phyloP scores from a whole-genome alignment of 495 filamentous ascomycete genomes.

The Podospora australis region DNA sequence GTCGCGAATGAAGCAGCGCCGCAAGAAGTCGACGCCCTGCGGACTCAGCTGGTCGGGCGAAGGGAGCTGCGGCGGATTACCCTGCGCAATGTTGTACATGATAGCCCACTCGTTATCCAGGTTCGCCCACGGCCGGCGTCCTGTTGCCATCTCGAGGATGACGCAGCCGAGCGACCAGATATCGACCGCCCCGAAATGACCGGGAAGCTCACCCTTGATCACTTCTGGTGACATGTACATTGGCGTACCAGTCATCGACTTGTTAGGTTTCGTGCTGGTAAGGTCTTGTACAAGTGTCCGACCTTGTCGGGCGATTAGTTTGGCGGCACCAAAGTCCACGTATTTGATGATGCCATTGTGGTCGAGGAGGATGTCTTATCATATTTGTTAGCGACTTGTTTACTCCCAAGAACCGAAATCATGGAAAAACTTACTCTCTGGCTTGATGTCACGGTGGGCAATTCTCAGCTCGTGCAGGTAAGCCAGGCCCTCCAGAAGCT shows the following conservation, averaged over 20 bases:
- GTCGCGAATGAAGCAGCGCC: conserved; percentile 81
- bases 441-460: conserved; percentile 96
- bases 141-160: conserved; percentile 95
- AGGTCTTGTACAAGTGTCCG: conserved; percentile 68
- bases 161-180: conserved; percentile 97
- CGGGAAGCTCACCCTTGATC: conserved; percentile 75
- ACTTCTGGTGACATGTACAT: conserved; percentile 99
- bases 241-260: conserved; percentile 92
- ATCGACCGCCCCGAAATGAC: conserved; percentile 80
- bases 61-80: conserved; percentile 83
- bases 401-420: conserved; percentile 2
- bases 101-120: conserved; percentile 99
- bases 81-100: conserved; percentile 99
- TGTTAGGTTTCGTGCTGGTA: conserved; percentile 62
- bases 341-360: conserved; percentile 98
- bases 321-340: conserved; percentile 96
- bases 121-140: conserved; percentile 90
- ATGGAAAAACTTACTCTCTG: conserved; percentile 64
- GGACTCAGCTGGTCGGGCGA: conserved; percentile 74
- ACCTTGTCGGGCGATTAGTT: conserved; percentile 91
- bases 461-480: conserved; percentile 89
- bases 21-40: conserved; percentile 79
- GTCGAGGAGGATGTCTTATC: conserved; percentile 84
- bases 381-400: conserved; percentile 13
- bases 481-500: conserved; percentile 90